These are phyloP conservation scores for Diphasiastrum complanatum DNA, from an alignment of 83 land plant genomes.

Conservation along the genomic window DNA sequence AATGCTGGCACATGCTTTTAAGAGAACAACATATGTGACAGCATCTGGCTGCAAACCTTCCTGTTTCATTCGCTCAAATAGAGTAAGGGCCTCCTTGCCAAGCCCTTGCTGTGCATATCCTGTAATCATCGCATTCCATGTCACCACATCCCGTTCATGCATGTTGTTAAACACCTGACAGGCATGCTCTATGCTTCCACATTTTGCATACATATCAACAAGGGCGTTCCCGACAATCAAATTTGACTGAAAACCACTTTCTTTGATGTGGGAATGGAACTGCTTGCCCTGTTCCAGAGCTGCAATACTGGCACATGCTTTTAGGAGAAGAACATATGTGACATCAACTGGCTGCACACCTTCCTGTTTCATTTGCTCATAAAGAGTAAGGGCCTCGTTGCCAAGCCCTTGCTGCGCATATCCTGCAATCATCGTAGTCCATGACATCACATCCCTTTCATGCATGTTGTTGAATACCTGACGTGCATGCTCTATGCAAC, in stretches of 20 bases:
- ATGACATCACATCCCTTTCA: slow-evolving; percentile 20
- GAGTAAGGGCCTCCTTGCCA: slow-evolving; percentile 15
- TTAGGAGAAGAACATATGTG: slow-evolving; percentile 21
- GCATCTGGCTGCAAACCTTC: slow-evolving; percentile 20
- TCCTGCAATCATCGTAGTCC: slow-evolving; percentile 34
- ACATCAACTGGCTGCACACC: slow-evolving; percentile 18
- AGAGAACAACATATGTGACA: slow-evolving; percentile 27
- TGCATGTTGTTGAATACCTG: slow-evolving; percentile 8
- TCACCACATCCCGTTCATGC: slow-evolving; percentile 13
- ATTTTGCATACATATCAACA: slow-evolving; percentile 35
- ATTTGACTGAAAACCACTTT: slow-evolving; percentile 2
- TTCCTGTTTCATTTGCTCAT: slow-evolving; percentile 14
- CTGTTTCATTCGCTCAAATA: slow-evolving; percentile 29
- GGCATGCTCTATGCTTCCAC: slow-evolving; percentile 21
- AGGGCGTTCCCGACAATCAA: slow-evolving; percentile 11
- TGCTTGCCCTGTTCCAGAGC: slow-evolving; percentile 24
- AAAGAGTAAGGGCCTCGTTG: slow-evolving; percentile 25
- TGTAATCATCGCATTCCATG: slow-evolving; percentile 32
- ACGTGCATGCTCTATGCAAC: slow-evolving; percentile 9
- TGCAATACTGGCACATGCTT: slow-evolving; percentile 30
- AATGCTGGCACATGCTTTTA: slow-evolving; percentile 43
- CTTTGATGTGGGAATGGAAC: slow-evolving; percentile 25
- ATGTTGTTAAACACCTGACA: slow-evolving; percentile 18
- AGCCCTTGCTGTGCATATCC: slow-evolving; percentile 37
- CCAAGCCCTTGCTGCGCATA: slow-evolving; percentile 14